Evolutionary conservation across 192 early-diverging fungal species (phyloP), one percentile per base, ranked within the genome.

Genomic region (Rhizophagus clarus): DNA sequence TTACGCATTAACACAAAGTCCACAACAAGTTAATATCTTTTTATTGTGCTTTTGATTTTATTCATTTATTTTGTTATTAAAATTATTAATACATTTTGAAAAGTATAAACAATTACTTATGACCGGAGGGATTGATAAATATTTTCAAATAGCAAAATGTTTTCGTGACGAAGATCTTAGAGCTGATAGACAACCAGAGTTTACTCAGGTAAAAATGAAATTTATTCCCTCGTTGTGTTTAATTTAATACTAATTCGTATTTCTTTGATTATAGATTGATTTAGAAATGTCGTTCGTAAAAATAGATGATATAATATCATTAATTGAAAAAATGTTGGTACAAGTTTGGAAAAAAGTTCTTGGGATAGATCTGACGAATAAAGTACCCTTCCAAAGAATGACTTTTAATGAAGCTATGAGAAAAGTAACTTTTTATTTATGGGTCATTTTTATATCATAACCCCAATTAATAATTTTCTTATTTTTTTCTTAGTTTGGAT

Each of bases 21-120:
- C 96, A 37, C 96, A 98, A 80, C 94, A 94, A 85, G 91, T 89
- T 74, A 26, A 29, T 37, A 32, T 17, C 11, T 51, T 56, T 56
- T 62, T 42, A 47, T 74, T 56, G 6, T 51, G 17, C 3, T 56
- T 56, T 56, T 56, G 5, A 56, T 4, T 20, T 56, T 56, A 56
- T 56, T 20, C 10, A 45, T n/a, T 56, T 22, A 22, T 56, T 22
- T 56, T 22, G n/a, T 56, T 56, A 56, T 56, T 56, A 22, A 56
- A 56, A 56, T 40, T 40, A 40, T 40, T 8, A 32, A 32, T 32
- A 8, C 6, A 40, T 56, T n/a, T 20, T 26, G 2, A 1, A 82
- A 88, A 96, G 91, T 95, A 96, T 81, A 98, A 98, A 85, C 95
- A 98, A 81, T 88, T 96, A 81, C 85, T 98, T 67, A 98, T 98